Conservation (phyloP, 148 eudicot species). For the Chenopodium berlandieri region DNA sequence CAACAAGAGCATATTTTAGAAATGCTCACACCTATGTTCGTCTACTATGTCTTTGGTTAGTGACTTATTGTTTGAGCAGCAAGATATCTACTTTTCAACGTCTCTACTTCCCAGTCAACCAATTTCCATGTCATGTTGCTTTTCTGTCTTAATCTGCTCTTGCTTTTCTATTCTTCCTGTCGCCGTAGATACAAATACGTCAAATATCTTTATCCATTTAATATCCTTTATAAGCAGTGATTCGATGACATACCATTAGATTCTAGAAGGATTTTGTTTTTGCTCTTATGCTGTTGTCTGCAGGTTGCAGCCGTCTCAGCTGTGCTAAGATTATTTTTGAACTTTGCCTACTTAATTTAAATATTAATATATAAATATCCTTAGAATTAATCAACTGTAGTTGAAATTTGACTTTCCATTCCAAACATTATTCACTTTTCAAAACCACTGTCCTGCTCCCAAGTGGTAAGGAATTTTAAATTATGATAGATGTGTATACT, state of each 20-base stretch:
- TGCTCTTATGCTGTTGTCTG: background rate
- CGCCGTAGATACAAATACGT: no score
- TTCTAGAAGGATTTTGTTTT: constrained; percentile 3
- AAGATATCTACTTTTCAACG: background rate
- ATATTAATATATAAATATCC: background rate
- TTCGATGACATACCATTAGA: background rate
- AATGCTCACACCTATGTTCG: background rate
- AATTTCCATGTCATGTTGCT: background rate
- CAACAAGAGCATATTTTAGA: background rate
- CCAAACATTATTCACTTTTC: background rate
- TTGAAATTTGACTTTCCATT: constrained; percentile 1
- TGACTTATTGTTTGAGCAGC: background rate
- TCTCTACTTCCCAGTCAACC: background rate
- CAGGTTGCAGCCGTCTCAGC: background rate
- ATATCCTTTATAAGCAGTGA: background rate
- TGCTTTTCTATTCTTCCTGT: background rate
- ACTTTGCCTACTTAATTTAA: background rate
- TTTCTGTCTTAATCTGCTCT: background rate
- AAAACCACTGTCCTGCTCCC: background rate
- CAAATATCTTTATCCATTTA: background rate
- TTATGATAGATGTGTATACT: constrained; percentile 1
- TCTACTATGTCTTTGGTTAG: background rate
- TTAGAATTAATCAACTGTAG: background rate
- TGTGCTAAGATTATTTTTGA: background rate
- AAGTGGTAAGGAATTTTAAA: background rate